phyloP scores from a whole-genome alignment of 352 stramenopile species.

The Globisporangium iwayamae region DNA sequence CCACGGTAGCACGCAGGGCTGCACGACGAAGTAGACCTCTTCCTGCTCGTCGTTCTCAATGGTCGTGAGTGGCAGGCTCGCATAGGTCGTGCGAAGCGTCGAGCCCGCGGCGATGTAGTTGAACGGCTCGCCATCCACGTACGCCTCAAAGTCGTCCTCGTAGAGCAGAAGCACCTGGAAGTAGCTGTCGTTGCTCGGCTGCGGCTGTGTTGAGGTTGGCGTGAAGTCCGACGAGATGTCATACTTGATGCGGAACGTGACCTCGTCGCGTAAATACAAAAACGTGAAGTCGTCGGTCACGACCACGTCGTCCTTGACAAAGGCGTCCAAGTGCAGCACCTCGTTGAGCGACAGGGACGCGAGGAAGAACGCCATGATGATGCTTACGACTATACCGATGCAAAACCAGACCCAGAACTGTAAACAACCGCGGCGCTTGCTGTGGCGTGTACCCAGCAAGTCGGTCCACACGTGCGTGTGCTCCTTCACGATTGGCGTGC shows the following conservation, averaged over 20 bases:
- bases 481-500: conserved; percentile 29
- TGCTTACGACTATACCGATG: conserved; percentile 32
- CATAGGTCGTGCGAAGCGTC: conserved; percentile 42
- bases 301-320: conserved; percentile 44
- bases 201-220: conserved; percentile 10
- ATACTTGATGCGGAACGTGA: conserved; percentile 57
- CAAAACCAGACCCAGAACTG: conserved; percentile 35
- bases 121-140: conserved; percentile 42
- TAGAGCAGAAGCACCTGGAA: conserved; percentile 58
- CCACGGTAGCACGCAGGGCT: conserved; percentile 37
- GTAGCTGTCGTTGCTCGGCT: conserved; percentile 22
- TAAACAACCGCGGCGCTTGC: conserved; percentile 27
- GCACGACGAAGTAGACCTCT: conserved; percentile 60
- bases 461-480: conserved; percentile 42
- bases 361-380: conserved; percentile 31
- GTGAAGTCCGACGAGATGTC: conserved; percentile 27
- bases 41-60: conserved; percentile 47
- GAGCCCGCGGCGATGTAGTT: conserved; percentile 32
- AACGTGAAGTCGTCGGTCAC: conserved; percentile 53
- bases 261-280: conserved; percentile 58
- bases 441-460: conserved; percentile 43
- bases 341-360: conserved; percentile 39
- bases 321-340: conserved; percentile 64
- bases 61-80: conserved; percentile 37
- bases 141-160: conserved; percentile 50